Evolutionary conservation across 345 rosid genomes (phyloP).

Genomic region (Triadica sebifera): DNA sequence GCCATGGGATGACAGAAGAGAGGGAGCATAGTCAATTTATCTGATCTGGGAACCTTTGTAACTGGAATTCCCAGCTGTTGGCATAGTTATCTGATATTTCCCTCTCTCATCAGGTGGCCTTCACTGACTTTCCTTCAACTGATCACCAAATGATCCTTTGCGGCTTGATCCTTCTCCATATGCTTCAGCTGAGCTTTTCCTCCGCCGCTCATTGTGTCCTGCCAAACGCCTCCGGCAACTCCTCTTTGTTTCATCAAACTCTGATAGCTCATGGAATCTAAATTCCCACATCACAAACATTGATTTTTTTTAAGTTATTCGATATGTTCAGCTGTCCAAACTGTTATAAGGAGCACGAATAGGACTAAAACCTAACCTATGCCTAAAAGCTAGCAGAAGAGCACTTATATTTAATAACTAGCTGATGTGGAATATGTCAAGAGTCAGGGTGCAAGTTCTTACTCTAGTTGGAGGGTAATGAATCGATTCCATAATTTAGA

Average conservation of each 20-base stretch:
- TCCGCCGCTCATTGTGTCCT: slow-evolving; percentile 79
- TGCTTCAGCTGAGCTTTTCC: slow-evolving; percentile 59
- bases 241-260: slow-evolving; percentile 81
- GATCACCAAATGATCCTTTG: slow-evolving; percentile 27
- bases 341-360: no score
- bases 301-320: background rate
- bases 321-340: background rate
- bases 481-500: no score
- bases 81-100: slow-evolving; percentile 20
- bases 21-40: slow-evolving; percentile 61
- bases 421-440: no score
- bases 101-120: slow-evolving; percentile 39
- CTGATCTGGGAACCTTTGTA: slow-evolving; percentile 45
- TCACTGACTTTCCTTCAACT: slow-evolving; percentile 35
- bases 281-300: background rate
- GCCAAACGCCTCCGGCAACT: slow-evolving; percentile 77
- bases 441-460: no score
- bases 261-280: slow-evolving; percentile 68
- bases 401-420: no score
- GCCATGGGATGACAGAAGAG: slow-evolving; percentile 65
- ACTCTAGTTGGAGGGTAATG: no score
- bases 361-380: no score
- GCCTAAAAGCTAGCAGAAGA: no score
- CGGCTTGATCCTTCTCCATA: slow-evolving; percentile 57
- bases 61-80: slow-evolving; percentile 34